A percentile compares a stretch with the other conserved stretches of the same genome.
These are phyloP conservation scores for Paxillus ammoniavirescens DNA, from an alignment of 768 basidiomycete genomes.

Conservation along the genomic window DNA sequence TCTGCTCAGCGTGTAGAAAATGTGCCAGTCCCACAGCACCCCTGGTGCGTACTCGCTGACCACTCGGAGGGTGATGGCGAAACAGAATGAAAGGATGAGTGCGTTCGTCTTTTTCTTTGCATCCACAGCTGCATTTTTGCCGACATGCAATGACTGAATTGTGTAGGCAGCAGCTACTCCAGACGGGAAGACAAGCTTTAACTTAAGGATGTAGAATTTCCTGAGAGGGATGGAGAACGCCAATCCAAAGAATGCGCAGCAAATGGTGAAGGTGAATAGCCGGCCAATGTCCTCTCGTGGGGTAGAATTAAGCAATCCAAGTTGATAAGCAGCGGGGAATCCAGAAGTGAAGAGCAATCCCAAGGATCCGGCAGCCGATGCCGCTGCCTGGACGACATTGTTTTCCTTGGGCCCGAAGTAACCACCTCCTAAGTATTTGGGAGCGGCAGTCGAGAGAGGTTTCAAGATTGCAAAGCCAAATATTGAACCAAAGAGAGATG, in stretches of 20 bases:
- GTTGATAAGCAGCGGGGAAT: constrained; percentile 59
- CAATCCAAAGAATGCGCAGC: constrained; percentile 58
- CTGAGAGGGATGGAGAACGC: constrained; percentile 66
- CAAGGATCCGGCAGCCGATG: constrained; percentile 50
- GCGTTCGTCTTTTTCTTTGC: constrained; percentile 57
- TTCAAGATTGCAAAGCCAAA: constrained; percentile 54
- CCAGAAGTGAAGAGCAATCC: constrained; percentile 61
- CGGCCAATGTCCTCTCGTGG: constrained; percentile 54
- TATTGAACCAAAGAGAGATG: constrained; percentile 51
- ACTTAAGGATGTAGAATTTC: constrained; percentile 60
- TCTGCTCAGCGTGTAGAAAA: constrained; percentile 58
- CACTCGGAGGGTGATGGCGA: constrained; percentile 52
- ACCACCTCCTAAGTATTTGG: constrained; percentile 46
- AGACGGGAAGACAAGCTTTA: constrained; percentile 63
- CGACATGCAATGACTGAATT: constrained; percentile 58
- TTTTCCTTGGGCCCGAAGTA: constrained; percentile 67
- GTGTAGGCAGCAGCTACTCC: constrained; percentile 66
- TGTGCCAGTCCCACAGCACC: constrained; percentile 62
- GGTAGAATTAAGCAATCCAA: constrained; percentile 43
- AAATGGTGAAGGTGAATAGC: constrained; percentile 53
- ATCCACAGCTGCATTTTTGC: constrained; percentile 44
- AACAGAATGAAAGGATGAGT: constrained; percentile 45
- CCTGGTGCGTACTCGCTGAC: constrained; percentile 59
- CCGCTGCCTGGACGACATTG: constrained; percentile 16
- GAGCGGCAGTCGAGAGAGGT: constrained; percentile 48